Percentiles rank a stretch among this genome's conserved stretches.
Evolutionary conservation across 2,329 filamentous ascomycete genomes (phyloP).

Genomic region (Colletotrichum destructivum): DNA sequence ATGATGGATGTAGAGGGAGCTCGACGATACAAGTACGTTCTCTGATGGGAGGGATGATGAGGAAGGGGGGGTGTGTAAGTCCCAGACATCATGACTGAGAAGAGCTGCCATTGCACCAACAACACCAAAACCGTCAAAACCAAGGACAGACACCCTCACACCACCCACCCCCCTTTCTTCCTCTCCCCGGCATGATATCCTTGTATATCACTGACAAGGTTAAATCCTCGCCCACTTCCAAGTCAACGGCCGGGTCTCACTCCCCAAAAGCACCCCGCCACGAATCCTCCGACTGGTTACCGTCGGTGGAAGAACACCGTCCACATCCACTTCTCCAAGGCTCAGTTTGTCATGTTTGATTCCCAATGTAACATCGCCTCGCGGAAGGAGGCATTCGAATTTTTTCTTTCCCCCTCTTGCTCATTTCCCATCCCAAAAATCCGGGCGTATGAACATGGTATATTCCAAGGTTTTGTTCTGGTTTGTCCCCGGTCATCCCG

Average conservation of each 20-base stretch:
- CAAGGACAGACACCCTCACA: background rate
- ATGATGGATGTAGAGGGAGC: conserved; percentile 16
- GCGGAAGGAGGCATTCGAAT: background rate
- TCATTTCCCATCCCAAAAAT: conserved; percentile 12
- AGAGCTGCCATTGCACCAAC: conserved; percentile 12
- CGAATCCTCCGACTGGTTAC: conserved; percentile 32
- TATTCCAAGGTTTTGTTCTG: conserved; percentile 21
- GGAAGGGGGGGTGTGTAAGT: conserved; percentile 9
- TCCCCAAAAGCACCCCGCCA: conserved; percentile 10
- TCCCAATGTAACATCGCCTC: conserved; percentile 8
- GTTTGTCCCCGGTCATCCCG: background rate
- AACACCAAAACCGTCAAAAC: background rate
- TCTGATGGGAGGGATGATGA: background rate
- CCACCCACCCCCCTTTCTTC: conserved; percentile 9
- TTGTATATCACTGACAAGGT: conserved; percentile 9
- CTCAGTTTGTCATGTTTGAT: background rate
- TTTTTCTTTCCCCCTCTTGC: background rate
- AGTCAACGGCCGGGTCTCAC: background rate
- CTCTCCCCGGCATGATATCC: conserved; percentile 7
- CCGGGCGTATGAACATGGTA: conserved; percentile 20
- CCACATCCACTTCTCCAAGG: background rate
- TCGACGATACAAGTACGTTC: conserved; percentile 35
- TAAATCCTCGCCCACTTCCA: conserved; percentile 12
- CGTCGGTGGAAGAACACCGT: background rate
- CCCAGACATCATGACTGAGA: conserved; percentile 16